phyloP scores from a whole-genome alignment of 345 rosid species.

The Geranium brycei region DNA sequence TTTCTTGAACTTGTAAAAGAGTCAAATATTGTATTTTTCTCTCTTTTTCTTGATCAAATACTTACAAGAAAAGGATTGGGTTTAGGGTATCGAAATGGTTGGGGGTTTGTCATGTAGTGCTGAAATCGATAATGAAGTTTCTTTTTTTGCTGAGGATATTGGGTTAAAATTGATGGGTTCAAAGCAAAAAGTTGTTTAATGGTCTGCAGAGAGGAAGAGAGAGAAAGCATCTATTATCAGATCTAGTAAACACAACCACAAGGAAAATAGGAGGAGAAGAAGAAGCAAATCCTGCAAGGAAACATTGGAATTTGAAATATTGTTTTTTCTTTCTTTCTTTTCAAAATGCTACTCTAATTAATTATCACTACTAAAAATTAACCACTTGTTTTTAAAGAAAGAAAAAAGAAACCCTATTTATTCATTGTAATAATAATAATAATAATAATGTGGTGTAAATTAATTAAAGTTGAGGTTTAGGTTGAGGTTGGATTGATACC shows the following conservation, averaged over 20 bases:
- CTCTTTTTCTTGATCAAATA: too few species aligned
- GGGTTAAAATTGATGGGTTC: conserved; percentile 15
- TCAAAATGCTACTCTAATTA: neutral
- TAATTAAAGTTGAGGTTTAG: too few species aligned
- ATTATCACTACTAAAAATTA: neutral
- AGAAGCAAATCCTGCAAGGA: conserved; percentile 22
- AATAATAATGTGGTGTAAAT: too few species aligned
- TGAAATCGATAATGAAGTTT: conserved; percentile 13
- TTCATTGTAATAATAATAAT: neutral
- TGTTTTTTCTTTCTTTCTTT: neutral
- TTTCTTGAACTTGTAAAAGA: too few species aligned
- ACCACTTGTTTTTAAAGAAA: neutral
- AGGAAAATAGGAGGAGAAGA: conserved; percentile 8
- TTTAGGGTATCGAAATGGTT: conserved; percentile 16
- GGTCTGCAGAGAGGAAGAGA: conserved; percentile 13
- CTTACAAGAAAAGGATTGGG: neutral
- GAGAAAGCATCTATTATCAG: conserved; percentile 38
- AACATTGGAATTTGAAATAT: conserved; percentile 38
- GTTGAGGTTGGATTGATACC: conserved; percentile 25
- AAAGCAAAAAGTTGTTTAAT: conserved; percentile 58
- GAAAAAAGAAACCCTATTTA: neutral
- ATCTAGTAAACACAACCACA: conserved; percentile 6
- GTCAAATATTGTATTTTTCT: too few species aligned
- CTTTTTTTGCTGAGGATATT: neutral
- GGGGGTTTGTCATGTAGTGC: conserved; percentile 13